Percentiles rank a stretch among this genome's conserved stretches.
Evolutionary conservation across 1,139 yeast genomes (phyloP).

Genomic region (Sporopachydermia cereana): DNA sequence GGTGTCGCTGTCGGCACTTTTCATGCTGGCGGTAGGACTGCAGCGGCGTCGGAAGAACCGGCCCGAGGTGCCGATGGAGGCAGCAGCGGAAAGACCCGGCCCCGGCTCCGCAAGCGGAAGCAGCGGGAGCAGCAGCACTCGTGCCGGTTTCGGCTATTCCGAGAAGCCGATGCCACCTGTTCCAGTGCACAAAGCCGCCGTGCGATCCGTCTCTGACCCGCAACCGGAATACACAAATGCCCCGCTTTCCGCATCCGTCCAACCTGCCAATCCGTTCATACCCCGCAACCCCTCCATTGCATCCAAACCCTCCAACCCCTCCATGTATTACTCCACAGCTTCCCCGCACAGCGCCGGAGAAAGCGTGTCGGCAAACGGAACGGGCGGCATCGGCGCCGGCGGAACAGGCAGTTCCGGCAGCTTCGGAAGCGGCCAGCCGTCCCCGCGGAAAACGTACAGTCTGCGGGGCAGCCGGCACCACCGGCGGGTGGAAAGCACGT

Average conservation of each 20-base stretch:
- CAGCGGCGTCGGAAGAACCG: too few species aligned
- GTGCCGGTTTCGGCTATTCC: too few species aligned
- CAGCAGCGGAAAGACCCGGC: too few species aligned
- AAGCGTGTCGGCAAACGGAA: neutral
- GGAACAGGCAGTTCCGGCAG: neutral
- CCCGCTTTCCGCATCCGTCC: neutral
- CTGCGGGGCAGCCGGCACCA: conserved; percentile 1
- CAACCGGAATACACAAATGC: neutral
- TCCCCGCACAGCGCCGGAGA: neutral
- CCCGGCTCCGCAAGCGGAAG: too few species aligned
- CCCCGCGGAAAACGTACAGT: neutral
- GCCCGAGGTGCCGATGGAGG: too few species aligned
- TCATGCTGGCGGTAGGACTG: too few species aligned
- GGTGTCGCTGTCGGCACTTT: conserved; percentile 11
- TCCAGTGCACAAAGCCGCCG: too few species aligned
- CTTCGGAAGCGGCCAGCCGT: neutral
- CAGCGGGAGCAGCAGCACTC: too few species aligned
- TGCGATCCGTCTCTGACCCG: too few species aligned
- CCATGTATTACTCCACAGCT: neutral
- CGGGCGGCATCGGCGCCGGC: neutral
- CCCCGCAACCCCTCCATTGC: neutral
- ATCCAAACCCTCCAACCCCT: neutral
- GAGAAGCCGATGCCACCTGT: too few species aligned
- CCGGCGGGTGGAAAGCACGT: neutral
- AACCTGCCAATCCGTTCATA: neutral